Percentiles rank a stretch among this genome's conserved stretches.
phyloP scores from a whole-genome alignment of 2,329 filamentous ascomycete species.

The Pleoardoris graminearum region DNA sequence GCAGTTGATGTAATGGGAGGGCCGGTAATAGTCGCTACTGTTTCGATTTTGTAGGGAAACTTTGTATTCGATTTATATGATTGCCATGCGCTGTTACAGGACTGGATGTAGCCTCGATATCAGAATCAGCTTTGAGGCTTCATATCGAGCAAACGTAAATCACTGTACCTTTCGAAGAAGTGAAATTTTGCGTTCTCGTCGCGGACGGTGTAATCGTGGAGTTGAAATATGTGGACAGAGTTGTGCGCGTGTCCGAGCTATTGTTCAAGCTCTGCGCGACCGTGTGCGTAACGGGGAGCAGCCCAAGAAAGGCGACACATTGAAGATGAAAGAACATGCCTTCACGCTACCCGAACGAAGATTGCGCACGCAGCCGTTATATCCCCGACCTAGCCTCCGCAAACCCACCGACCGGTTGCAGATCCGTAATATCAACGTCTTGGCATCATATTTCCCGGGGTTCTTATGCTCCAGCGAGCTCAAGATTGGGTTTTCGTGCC shows the following conservation, averaged over 20 bases:
- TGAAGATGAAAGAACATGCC: constrained; percentile 4
- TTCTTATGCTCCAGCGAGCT: not conserved
- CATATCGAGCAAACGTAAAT: no score
- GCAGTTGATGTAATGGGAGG: not conserved
- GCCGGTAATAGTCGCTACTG: not conserved
- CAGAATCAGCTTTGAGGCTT: not conserved
- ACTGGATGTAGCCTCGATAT: not conserved
- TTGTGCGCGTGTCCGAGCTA: not conserved
- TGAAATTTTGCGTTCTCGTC: not conserved
- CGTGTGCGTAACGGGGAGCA: not conserved
- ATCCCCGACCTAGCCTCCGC: no score
- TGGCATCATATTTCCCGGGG: not conserved
- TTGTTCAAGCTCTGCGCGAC: not conserved
- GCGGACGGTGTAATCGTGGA: not conserved
- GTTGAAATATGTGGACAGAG: not conserved
- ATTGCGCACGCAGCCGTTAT: not conserved
- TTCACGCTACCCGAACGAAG: not conserved
- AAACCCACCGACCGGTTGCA: no score
- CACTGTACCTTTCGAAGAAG: not conserved
- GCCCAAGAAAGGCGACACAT: not conserved
- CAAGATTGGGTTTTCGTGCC: not conserved
- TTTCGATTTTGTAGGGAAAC: not conserved
- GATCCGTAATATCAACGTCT: not conserved
- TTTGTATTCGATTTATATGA: not conserved
- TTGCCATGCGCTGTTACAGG: constrained; percentile 2